These are phyloP conservation scores for Camptophora hylomeconis DNA, from an alignment of 2,329 filamentous ascomycete genomes.

Conservation along the genomic window DNA sequence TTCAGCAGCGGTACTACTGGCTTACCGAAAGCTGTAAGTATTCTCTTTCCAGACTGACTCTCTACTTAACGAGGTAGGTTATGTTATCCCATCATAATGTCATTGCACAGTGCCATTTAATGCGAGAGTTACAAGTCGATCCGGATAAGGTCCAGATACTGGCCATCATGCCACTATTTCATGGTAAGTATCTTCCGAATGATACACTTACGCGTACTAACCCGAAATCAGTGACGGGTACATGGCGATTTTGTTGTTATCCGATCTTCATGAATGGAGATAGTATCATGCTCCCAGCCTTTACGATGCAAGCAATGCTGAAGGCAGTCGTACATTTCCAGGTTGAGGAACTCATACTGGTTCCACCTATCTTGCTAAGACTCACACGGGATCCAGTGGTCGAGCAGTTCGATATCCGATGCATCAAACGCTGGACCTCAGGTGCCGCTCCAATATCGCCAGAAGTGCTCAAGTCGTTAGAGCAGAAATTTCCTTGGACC, in stretches of 20 bases:
- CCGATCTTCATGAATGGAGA: constrained; percentile 51
- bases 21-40: constrained; percentile 61
- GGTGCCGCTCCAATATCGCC: constrained; percentile 46
- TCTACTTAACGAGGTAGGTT: too few species aligned
- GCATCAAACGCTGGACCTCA: constrained; percentile 43
- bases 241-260: constrained; percentile 50
- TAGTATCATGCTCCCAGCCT: constrained; percentile 50
- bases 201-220: constrained; percentile 1
- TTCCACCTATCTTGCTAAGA: constrained; percentile 49
- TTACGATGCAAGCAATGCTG: constrained; percentile 47
- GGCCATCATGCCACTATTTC: constrained; percentile 47
- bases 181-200: constrained; percentile 25
- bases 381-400: constrained; percentile 41
- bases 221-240: constrained; percentile 34
- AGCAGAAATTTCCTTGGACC: constrained; percentile 44
- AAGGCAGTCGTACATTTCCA: constrained; percentile 39
- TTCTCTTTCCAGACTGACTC: too few species aligned
- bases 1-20: constrained; percentile 67
- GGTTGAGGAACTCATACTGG: constrained; percentile 43
- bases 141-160: constrained; percentile 34
- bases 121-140: constrained; percentile 31
- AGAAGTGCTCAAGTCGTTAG: constrained; percentile 44
- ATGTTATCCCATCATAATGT: constrained; percentile 45
- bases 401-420: constrained; percentile 37
- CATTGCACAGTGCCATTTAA: constrained; percentile 48